Base-by-base conservation (phyloP, 2,329 filamentous ascomycete species). In the Xylariaceae sp. region DNA sequence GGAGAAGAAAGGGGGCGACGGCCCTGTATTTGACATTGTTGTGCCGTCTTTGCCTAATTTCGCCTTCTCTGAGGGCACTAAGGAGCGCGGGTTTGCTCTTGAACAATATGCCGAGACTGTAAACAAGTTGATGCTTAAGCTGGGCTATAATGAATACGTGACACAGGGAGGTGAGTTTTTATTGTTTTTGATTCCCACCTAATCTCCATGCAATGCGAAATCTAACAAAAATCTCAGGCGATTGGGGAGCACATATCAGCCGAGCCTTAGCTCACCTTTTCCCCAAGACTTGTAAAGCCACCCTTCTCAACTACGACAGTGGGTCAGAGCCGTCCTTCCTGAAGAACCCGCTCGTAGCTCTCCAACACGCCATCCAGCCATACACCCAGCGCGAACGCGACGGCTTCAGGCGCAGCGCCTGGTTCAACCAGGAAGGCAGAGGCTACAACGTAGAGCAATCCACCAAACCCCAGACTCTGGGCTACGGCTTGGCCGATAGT, bases 381-480 rank as follows among this genome's bases (percentile, higher is more conserved):
- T 83, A 82, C 56, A 74, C 66, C 0, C 57, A 65, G 8, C 62
- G 67, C 5, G 81, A 85, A 47, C 67, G 68, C 23, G 64, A 65
- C 1, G 80, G 80, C 0, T 60, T 79, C 6, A 68, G 67, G 21
- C 74, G 84, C 5, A 69, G 67, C 0, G 47, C 65, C 0, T 85
- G 79, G 80, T 87, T 88, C 62, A 6, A 52, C 0, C 56, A 65
- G 4, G 70, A 85, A 48, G 80, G 82, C 0, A 64, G 60, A 7
- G 80, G 77, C 3, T 88, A 88, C 61, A 72, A 76, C 51, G 48
- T 71, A 1, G 65, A 77, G 48, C 84, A 88, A 55, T 66, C 68
- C 11, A 89, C 86, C 0, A 83, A 84, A 46, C 87, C 88, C 0
- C 80, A 88, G 41, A 92, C 87, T 0, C 60, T 91, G 0, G 83